phyloP scores from a whole-genome alignment of 2,329 filamentous ascomycete genomes.

The Alternaria angustiovoidea region DNA sequence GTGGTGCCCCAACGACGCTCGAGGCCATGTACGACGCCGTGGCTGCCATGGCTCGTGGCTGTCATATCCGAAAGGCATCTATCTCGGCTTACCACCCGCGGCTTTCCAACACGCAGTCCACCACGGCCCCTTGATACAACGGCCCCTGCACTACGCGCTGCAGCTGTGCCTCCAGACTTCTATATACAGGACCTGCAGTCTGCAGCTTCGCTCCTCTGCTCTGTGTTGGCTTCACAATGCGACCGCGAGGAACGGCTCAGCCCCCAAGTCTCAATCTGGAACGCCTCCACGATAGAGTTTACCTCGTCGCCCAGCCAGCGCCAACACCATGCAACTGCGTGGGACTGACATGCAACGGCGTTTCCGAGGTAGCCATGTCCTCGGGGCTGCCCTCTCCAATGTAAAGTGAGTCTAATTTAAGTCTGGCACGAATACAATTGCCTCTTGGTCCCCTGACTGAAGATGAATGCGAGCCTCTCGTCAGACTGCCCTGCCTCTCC shows the following conservation, averaged over 20 bases:
- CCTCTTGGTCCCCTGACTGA: background rate
- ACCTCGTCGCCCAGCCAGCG: slow-evolving; percentile 9
- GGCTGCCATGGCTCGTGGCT: slow-evolving; percentile 2
- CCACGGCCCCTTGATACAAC: slow-evolving; percentile 7
- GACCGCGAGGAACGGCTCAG: background rate
- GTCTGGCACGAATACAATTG: background rate
- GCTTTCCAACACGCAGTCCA: background rate
- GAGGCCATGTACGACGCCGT: slow-evolving; percentile 5
- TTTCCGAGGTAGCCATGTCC: background rate
- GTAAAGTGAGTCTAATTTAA: slow-evolving; percentile 13
- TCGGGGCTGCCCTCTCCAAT: background rate
- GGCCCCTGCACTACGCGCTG: slow-evolving; percentile 12
- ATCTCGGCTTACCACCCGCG: slow-evolving; percentile 3
- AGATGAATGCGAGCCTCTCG: slow-evolving; percentile 1
- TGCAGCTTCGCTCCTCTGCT: background rate
- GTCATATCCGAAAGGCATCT: slow-evolving; percentile 1
- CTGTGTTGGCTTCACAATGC: background rate
- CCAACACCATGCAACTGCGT: background rate
- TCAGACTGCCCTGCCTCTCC: background rate
- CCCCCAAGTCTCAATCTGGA: slow-evolving; percentile 3
- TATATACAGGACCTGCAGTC: slow-evolving; percentile 2
- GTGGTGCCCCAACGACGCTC: slow-evolving; percentile 1
- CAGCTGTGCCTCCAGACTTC: slow-evolving; percentile 9
- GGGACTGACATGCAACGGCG: background rate
- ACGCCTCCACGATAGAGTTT: slow-evolving; percentile 3